These are phyloP conservation scores for Hypoxylon subgilvum DNA, from an alignment of 495 filamentous ascomycete species.

Conservation along the genomic window DNA sequence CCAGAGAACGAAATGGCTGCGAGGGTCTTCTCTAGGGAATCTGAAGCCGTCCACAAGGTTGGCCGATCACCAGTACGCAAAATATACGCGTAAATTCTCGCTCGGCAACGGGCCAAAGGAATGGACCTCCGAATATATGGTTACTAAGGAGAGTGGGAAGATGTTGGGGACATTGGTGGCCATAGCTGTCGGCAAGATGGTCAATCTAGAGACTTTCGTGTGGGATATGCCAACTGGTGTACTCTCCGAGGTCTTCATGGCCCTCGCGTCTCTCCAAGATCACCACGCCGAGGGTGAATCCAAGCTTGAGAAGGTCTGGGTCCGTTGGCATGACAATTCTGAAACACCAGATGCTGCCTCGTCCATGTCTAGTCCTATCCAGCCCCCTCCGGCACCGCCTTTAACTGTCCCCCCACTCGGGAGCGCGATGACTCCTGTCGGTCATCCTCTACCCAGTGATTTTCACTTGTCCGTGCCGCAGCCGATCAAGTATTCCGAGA, in stretches of 20 bases:
- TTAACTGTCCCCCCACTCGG: constrained; percentile 46
- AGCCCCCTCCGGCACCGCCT: constrained; percentile 32
- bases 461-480: constrained; percentile 36
- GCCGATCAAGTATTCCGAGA: constrained; percentile 47
- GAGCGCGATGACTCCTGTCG: constrained; percentile 51
- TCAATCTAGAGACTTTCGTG: constrained; percentile 85
- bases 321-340: constrained; percentile 88
- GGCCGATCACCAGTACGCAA: constrained; percentile 74
- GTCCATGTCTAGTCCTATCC: constrained; percentile 38
- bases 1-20: constrained; percentile 50
- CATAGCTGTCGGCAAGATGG: constrained; percentile 81
- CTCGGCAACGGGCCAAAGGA: constrained; percentile 83
- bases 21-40: constrained; percentile 29
- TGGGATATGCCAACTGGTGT: constrained; percentile 98
- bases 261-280: constrained; percentile 75
- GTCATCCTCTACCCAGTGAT: constrained; percentile 46
- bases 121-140: constrained; percentile 86
- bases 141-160: constrained; percentile 88
- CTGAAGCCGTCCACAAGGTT: constrained; percentile 29
- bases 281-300: constrained; percentile 64
- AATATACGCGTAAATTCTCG: constrained; percentile 86
- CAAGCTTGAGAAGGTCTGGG: constrained; percentile 79
- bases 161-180: constrained; percentile 94
- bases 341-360: constrained; percentile 39
- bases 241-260: constrained; percentile 83